phyloP scores from a whole-genome alignment of 345 rosid species.

The Corymbia maculata region DNA sequence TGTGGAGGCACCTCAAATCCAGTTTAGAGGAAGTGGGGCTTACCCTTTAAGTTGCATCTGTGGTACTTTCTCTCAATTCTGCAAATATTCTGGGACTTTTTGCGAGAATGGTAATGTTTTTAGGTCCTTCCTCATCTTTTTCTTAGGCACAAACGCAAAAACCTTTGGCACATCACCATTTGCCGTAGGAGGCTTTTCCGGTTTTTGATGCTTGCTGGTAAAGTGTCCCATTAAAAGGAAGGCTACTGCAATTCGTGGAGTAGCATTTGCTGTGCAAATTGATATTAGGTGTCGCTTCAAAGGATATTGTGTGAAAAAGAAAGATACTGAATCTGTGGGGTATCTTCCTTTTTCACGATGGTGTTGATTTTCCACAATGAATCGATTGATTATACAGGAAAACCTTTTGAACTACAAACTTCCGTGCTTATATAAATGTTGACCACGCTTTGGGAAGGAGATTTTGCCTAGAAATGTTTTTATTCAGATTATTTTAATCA shows the following conservation, averaged over 20 bases:
- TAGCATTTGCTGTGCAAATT: neutral
- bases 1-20: neutral
- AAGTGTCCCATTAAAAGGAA: neutral
- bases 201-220: neutral
- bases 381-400: neutral
- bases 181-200: neutral
- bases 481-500: too few relatives aligned
- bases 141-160: neutral
- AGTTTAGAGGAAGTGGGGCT: neutral
- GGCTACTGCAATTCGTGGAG: neutral
- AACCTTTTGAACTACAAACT: too few relatives aligned
- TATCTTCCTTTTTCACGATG: neutral
- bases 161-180: neutral
- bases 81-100: neutral
- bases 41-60: neutral
- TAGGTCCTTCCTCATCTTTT: neutral
- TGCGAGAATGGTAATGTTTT: neutral
- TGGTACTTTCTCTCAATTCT: neutral
- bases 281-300: neutral
- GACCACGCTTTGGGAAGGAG: too few relatives aligned
- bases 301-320: neutral
- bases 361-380: neutral
- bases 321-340: neutral
- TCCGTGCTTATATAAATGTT: too few relatives aligned
- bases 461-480: too few relatives aligned